phyloP scores from a whole-genome alignment of 805 yeast genomes.

The Sugiyamaella mastotermitis region DNA sequence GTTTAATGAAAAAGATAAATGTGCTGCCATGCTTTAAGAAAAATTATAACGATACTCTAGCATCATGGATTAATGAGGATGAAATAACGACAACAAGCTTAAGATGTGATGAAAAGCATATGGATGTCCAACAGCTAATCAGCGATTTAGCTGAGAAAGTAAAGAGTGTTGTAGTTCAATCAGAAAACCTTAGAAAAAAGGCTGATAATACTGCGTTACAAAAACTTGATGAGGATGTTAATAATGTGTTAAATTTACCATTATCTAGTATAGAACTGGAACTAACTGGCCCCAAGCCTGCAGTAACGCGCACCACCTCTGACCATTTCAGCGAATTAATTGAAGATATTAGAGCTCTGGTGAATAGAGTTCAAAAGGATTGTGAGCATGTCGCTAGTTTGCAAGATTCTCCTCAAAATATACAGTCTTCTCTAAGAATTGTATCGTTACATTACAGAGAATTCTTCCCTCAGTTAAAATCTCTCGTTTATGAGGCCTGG shows the following conservation, averaged over 20 bases:
- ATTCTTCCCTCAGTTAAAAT: conserved; percentile 23
- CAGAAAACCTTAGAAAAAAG: neutral
- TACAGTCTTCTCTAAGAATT: conserved; percentile 18
- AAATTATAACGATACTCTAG: conserved; percentile 1
- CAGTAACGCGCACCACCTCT: too few relatives aligned
- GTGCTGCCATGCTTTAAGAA: conserved; percentile 10
- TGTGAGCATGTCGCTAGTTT: conserved; percentile 20
- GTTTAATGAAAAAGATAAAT: conserved; percentile 3
- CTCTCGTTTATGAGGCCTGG: conserved; percentile 20
- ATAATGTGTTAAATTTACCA: too few relatives aligned
- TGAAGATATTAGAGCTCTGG: conserved; percentile 23
- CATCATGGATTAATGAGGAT: conserved; percentile 3
- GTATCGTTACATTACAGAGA: conserved; percentile 25
- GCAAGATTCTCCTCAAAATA: conserved; percentile 8
- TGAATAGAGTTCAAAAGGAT: conserved; percentile 21
- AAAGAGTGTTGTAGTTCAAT: neutral
- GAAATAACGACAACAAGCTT: conserved; percentile 1
- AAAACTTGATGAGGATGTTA: neutral
- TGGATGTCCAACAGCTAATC: neutral
- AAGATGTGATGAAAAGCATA: neutral
- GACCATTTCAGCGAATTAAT: conserved; percentile 16
- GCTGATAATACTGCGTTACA: neutral
- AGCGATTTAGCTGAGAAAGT: conserved; percentile 1
- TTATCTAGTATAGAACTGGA: too few relatives aligned
- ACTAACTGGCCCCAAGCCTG: too few relatives aligned